Conservation (phyloP, 345 rosid genomes). For the Raphanus sativus region DNA sequence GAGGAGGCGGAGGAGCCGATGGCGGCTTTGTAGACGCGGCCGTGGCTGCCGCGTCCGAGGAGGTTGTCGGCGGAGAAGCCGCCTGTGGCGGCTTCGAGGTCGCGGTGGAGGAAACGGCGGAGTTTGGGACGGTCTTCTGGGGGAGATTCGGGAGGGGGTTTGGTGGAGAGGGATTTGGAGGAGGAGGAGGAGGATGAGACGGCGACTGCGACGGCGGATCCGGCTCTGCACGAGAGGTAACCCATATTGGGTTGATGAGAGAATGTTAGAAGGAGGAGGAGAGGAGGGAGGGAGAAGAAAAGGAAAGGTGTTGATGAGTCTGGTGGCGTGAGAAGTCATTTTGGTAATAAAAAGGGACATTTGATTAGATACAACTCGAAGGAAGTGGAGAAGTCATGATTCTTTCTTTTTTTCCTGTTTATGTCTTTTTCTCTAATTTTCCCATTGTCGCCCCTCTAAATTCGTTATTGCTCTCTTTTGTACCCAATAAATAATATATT, state of each 20-base stretch:
- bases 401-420: constrained; percentile 1
- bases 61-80: constrained; percentile 81
- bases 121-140: constrained; percentile 64
- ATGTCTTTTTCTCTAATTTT: neutral
- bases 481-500: neutral
- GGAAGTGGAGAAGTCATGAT: constrained; percentile 36
- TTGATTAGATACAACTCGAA: constrained; percentile 7
- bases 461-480: neutral
- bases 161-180: constrained; percentile 36
- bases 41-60: constrained; percentile 96
- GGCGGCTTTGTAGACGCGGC: constrained; percentile 87
- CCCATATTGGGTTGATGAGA: constrained; percentile 57
- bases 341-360: constrained; percentile 24
- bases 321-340: constrained; percentile 36
- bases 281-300: neutral
- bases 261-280: neutral
- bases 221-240: constrained; percentile 84
- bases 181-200: constrained; percentile 15
- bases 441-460: neutral
- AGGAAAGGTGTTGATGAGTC: constrained; percentile 22
- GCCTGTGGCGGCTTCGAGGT: constrained; percentile 87
- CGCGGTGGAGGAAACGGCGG: constrained; percentile 77
- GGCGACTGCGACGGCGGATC: constrained; percentile 50
- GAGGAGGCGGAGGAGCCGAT: constrained; percentile 69
- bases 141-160: constrained; percentile 44